Base-by-base conservation (phyloP, 257 asterid species). In the Plantago elongata region DNA sequence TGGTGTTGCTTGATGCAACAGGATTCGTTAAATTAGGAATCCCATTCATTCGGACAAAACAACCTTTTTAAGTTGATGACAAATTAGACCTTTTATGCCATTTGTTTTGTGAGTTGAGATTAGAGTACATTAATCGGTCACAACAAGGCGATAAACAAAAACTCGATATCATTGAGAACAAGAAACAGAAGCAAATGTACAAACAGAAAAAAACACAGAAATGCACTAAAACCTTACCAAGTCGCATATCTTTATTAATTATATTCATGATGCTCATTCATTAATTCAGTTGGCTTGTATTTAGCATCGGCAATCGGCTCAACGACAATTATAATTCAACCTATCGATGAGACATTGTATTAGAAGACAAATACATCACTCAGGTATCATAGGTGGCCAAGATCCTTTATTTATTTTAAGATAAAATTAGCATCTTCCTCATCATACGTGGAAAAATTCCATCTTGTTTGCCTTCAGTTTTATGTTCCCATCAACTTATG, bases 311-410 rank as follows among this genome's bases (percentile, higher is more conserved):
- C 27, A 2, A 22, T 22, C 42, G 22, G 60, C 60, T 51, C 27
- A 37, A 30, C 27, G 27, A 22, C 27, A 22, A 22, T 22, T 22
- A 22, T 1, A 22, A 22, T 2, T 22, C 27, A 22, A 22, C 27
- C 2, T 22, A 27, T 37, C 54, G 27, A n/a, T n/a, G n/a, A 64
- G 22, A 8, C 16, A 13, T 9, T 3, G 14, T 5, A 51, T 1
- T 50, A 50, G 7, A 50, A 14, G 11, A n/a, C 22, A 13, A 52
- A 52, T 9, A 17, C 5, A 18, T 52, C 14, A 3, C 58, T 30
- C 67, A 49, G 85, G 90, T 40, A 84, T 84, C 85, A 27, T 70
- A 70, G 61, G 38, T 29, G 62, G 76, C 70, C 38, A 71, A 74
- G 79, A 81, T 84, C 65, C 87, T 75, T 7, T 61, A 42, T 57